Conservation (phyloP, 192 early-diverging fungal species). For the Backusella tuberculispora region DNA sequence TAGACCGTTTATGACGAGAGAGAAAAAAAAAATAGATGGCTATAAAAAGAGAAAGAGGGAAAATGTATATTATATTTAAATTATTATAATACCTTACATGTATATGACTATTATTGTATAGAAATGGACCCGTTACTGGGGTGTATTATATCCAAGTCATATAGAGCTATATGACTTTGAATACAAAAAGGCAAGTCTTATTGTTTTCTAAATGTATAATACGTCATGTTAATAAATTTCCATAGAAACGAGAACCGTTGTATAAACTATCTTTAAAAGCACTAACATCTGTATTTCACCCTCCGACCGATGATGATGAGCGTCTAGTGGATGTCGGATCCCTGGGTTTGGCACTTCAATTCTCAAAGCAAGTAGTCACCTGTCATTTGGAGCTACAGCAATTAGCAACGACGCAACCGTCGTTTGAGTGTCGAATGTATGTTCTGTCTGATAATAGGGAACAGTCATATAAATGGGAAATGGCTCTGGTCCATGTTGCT, state of each 20-base stretch:
- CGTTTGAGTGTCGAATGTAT: slow-evolving; percentile 34
- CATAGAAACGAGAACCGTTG: slow-evolving; percentile 10
- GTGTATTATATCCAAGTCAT: slow-evolving; percentile 26
- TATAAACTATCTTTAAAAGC: slow-evolving; percentile 23
- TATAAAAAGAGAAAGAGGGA: background rate
- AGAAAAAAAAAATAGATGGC: background rate
- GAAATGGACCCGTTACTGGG: slow-evolving; percentile 42
- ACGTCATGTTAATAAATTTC: background rate
- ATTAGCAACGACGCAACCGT: background rate
- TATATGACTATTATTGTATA: slow-evolving; percentile 1
- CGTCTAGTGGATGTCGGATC: slow-evolving; percentile 37
- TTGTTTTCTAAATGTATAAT: slow-evolving; percentile 10
- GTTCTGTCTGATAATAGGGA: slow-evolving; percentile 33
- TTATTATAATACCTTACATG: background rate
- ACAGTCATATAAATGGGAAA: slow-evolving; percentile 32
- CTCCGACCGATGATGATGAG: slow-evolving; percentile 30
- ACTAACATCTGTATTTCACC: slow-evolving; percentile 30
- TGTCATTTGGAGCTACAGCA: slow-evolving; percentile 5
- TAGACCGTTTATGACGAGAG: background rate
- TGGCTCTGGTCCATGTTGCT: slow-evolving; percentile 22
- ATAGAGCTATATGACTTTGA: slow-evolving; percentile 45
- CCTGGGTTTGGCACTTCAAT: slow-evolving; percentile 36
- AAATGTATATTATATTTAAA: background rate
- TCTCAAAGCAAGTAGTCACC: slow-evolving; percentile 17
- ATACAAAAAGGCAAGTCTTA: slow-evolving; percentile 35